Percentiles rank a stretch among this genome's conserved stretches.
Conservation (phyloP, 31 red algal genomes). For the Asparagopsis taxiformis region DNA sequence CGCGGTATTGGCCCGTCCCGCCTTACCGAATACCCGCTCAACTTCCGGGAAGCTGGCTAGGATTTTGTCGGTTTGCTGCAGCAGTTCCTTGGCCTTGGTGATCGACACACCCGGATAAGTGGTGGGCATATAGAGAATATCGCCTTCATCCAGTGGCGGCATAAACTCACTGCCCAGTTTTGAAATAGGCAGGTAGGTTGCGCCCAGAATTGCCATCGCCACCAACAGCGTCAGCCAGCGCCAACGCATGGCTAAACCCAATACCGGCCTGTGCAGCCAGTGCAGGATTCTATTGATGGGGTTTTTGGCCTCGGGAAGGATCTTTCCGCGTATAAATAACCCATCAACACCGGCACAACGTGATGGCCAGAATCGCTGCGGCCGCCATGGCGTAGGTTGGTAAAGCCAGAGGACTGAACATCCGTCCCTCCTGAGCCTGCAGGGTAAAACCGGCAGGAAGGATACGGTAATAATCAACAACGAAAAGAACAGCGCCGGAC, state of each 20-base stretch:
- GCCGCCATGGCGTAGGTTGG: neutral
- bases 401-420: conserved; percentile 1
- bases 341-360: neutral
- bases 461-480: neutral
- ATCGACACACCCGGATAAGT: neutral
- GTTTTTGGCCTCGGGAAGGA: too few species aligned
- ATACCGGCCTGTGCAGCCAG: too few species aligned
- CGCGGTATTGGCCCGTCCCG: neutral
- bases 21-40: neutral
- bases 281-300: too few species aligned
- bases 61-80: neutral
- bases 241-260: too few species aligned
- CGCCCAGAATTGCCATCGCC: too few species aligned
- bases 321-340: too few species aligned
- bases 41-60: neutral
- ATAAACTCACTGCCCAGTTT: neutral
- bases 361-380: neutral
- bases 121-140: conserved; percentile 1
- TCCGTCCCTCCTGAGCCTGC: neutral
- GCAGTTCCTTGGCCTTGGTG: neutral
- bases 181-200: too few species aligned
- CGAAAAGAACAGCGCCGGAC: neutral
- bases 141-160: neutral
- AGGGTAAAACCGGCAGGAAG: neutral
- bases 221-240: too few species aligned